Base-by-base conservation (phyloP, 306 rosid species). In the Cotoneaster glaucophyllus region DNA sequence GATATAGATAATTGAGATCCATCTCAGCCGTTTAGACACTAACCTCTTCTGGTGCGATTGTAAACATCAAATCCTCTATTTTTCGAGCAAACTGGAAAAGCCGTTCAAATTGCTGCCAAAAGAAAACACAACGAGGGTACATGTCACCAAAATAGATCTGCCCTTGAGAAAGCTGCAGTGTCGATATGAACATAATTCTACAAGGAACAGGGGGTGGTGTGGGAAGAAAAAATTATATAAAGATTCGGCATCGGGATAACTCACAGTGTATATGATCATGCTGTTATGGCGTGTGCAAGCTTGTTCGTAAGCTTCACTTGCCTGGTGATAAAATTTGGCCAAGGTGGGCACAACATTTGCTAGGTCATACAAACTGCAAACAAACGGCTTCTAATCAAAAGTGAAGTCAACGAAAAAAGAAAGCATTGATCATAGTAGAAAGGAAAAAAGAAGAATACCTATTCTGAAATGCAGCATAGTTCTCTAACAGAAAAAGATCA, bases 281-380 rank as follows among this genome's bases (percentile, higher is more conserved):
- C 93, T 92, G 74, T 92, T 90, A 78, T 95, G 96, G 76, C 97
- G 96, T 13, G 97, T 84, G 86, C 99, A 95, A 74, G 99, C 92
- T 84, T 90, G 97, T 82, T 95, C 99, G 77, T 95, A 95, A 76
- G 89, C 87, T 86, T 95, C 99, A 84, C 99, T 95, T 64, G 99
- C 99, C 79, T 95, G 97, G 83, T 95, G 99, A 86, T 95, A 95
- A 78, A 95, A 95, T 83, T 95, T 95, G 66, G 99, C 97, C 77
- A 95, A 82, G 62, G 99, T 95, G 76, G 99, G 99, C 79, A 95
- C 99, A 64, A 95, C 89, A 67, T 95, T 90, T 79, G 99, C 99
- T 18, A 95, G 87, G 87, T 95, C 97, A 88, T 90, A 95, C 88
- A 95, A 87, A 82, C 99, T 95, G 89, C 81, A 83, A 48, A 13